phyloP scores from a whole-genome alignment of 75 land plant species.

The Pinus taeda region DNA sequence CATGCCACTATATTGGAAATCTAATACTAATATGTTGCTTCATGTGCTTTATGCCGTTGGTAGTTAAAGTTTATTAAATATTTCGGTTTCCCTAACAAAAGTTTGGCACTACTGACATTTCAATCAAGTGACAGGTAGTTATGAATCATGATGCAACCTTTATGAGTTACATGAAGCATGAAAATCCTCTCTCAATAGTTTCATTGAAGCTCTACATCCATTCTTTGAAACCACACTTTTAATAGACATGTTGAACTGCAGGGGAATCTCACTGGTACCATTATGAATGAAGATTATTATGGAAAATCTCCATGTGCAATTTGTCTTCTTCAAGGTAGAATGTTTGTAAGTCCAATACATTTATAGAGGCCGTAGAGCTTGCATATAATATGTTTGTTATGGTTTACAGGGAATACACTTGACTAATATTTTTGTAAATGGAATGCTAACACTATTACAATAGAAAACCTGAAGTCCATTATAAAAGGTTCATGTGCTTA shows the following conservation, averaged over 20 bases:
- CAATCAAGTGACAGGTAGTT: not conserved
- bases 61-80: too few species aligned
- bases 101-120: too few species aligned
- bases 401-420: not conserved
- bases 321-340: not conserved
- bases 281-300: not conserved
- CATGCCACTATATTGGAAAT: not conserved
- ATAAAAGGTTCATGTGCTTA: not conserved
- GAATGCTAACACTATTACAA: not conserved
- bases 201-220: not conserved
- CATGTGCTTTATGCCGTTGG: not conserved
- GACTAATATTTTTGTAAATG: not conserved
- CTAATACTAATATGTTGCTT: not conserved
- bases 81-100: too few species aligned
- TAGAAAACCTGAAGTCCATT: not conserved
- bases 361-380: not conserved
- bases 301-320: not conserved
- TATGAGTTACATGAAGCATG: not conserved
- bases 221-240: not conserved
- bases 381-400: not conserved
- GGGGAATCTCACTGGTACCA: not conserved
- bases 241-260: not conserved
- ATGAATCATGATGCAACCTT: not conserved
- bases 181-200: not conserved
- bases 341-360: not conserved